Percentiles rank a stretch among this genome's conserved stretches.
These are phyloP conservation scores for Aspergillus haitiensis DNA, from an alignment of 495 filamentous ascomycete species.

Conservation along the genomic window DNA sequence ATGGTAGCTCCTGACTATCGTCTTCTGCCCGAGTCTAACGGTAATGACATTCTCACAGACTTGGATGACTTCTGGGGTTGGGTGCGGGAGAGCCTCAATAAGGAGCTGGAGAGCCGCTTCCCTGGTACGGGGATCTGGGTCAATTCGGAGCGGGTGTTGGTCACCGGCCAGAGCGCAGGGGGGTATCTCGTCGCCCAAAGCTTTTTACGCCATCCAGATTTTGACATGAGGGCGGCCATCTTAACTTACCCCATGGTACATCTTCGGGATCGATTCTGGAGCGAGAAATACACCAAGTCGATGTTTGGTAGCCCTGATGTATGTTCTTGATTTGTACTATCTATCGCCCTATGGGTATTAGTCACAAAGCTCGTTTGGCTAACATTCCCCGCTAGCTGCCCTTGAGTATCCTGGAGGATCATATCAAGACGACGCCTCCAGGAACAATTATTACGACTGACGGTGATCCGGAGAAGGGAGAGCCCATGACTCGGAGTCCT, in stretches of 20 bases:
- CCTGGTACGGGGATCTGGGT: background rate
- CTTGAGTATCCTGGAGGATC: slow-evolving; percentile 17
- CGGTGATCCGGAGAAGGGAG: background rate
- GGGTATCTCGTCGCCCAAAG: slow-evolving; percentile 23
- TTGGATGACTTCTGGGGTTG: slow-evolving; percentile 47
- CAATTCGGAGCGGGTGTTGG: background rate
- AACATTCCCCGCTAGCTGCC: slow-evolving; percentile 7
- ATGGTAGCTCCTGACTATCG: slow-evolving; percentile 46
- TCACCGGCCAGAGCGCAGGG: slow-evolving; percentile 6
- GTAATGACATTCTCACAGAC: slow-evolving; percentile 43
- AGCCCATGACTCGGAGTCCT: background rate
- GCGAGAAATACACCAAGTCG: slow-evolving; percentile 18
- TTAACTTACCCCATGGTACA: slow-evolving; percentile 25
- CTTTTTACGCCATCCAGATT: slow-evolving; percentile 18
- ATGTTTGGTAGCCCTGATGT: slow-evolving; percentile 18
- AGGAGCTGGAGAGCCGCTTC: background rate
- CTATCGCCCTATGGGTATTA: too few species aligned
- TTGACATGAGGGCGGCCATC: slow-evolving; percentile 13
- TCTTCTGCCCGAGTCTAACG: slow-evolving; percentile 46
- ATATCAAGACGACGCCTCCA: slow-evolving; percentile 8
- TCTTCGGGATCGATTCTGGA: slow-evolving; percentile 19
- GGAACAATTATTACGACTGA: background rate
- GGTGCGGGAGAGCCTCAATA: slow-evolving; percentile 28
- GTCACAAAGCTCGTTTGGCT: background rate
- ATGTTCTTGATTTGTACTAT: background rate